phyloP scores from a whole-genome alignment of 805 yeast species.

The Pichia gijzeniarum region DNA sequence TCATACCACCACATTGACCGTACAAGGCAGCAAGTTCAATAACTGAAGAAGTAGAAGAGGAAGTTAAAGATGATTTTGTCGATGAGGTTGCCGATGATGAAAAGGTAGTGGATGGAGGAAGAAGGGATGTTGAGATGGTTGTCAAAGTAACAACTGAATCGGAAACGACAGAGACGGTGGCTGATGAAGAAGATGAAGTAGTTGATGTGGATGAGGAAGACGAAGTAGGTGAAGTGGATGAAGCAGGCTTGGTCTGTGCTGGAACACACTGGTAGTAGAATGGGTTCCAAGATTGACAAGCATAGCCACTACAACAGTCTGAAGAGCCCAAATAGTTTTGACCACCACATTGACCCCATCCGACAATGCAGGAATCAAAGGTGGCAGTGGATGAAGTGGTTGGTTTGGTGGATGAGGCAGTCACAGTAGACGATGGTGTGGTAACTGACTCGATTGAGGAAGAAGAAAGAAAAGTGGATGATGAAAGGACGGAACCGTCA shows the following conservation, averaged over 20 bases:
- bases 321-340: slow-evolving; percentile 13
- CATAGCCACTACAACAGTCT: slow-evolving; percentile 16
- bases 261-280: slow-evolving; percentile 23
- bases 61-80: slow-evolving; percentile 1
- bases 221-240: not conserved
- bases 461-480: not conserved
- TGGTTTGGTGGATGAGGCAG: slow-evolving; percentile 2
- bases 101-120: too few species aligned
- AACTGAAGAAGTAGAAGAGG: slow-evolving; percentile 3
- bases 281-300: slow-evolving; percentile 19
- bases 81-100: not conserved
- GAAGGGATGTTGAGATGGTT: too few species aligned
- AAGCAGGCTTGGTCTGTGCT: slow-evolving; percentile 4
- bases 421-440: not conserved
- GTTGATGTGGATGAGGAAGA: not conserved
- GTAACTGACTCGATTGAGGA: not conserved
- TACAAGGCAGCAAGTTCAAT: slow-evolving; percentile 1
- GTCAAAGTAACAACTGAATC: too few species aligned
- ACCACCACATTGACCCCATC: slow-evolving; percentile 10
- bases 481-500: not conserved
- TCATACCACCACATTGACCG: slow-evolving; percentile 20
- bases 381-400: not conserved
- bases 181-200: not conserved
- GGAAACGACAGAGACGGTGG: not conserved
- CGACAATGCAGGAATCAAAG: not conserved